phyloP scores from a whole-genome alignment of 2,329 filamentous ascomycete species.

The Aspergillus glaucus region DNA sequence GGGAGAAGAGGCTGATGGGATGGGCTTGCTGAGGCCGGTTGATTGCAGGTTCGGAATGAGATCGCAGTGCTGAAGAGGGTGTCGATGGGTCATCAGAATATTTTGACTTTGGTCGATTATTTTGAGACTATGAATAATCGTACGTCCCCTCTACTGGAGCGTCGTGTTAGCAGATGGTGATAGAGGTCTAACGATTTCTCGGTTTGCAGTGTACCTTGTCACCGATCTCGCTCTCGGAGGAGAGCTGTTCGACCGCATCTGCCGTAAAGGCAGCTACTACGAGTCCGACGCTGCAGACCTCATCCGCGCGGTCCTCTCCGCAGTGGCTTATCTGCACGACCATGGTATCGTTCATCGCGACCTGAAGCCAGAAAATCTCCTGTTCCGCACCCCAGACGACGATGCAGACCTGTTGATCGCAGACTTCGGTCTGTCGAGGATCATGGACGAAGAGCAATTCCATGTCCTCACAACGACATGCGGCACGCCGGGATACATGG shows the following conservation, averaged over 20 bases:
- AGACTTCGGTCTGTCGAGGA: conserved; percentile 89
- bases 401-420: conserved; percentile 95
- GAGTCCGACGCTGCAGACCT: conserved; percentile 94
- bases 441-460: conserved; percentile 99
- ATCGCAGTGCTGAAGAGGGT: conserved; percentile 95
- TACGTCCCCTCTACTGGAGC: conserved; percentile 31
- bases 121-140: conserved; percentile 99
- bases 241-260: conserved; percentile 97
- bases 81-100: conserved; percentile 99
- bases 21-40: conserved; percentile 3
- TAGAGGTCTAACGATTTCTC: conserved; percentile 10
- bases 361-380: conserved; percentile 91
- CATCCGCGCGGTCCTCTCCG: conserved; percentile 87
- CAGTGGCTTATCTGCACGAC: conserved; percentile 97
- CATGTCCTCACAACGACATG: conserved; percentile 97
- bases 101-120: conserved; percentile 94
- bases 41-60: conserved; percentile 78
- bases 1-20: conserved; percentile 7
- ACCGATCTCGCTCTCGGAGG: conserved; percentile 94
- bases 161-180: background rate
- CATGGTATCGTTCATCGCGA: conserved; percentile 98
- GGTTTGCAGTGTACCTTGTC: conserved; percentile 71
- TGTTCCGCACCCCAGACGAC: conserved; percentile 95
- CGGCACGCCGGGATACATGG: conserved; percentile 98
- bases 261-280: conserved; percentile 96